Conservation (phyloP, 495 filamentous ascomycete genomes). For the Aspergillus egyptiacus region DNA sequence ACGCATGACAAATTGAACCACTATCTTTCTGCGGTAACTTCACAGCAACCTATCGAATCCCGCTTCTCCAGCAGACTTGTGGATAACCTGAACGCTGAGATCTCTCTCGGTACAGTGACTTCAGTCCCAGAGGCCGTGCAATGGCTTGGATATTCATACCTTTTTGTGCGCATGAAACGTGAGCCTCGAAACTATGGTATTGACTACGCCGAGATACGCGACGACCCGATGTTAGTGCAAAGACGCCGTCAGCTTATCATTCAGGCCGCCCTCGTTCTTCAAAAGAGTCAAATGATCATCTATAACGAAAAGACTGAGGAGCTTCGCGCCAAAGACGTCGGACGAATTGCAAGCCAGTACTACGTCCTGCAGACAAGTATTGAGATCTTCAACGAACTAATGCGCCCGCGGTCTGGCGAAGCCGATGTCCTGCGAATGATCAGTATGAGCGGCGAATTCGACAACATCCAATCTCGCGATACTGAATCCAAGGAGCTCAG, state of each 20-base stretch:
- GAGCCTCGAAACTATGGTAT: slow-evolving; percentile 95
- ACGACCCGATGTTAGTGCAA: slow-evolving; percentile 80
- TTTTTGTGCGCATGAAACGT: slow-evolving; percentile 91
- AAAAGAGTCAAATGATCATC: slow-evolving; percentile 96
- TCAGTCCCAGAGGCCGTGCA: slow-evolving; percentile 90
- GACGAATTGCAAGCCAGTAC: slow-evolving; percentile 93
- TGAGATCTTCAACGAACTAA: slow-evolving; percentile 89
- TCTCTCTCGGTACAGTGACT: slow-evolving; percentile 88
- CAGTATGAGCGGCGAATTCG: slow-evolving; percentile 91
- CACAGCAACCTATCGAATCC: slow-evolving; percentile 95
- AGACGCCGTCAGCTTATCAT: slow-evolving; percentile 77
- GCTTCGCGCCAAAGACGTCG: slow-evolving; percentile 85
- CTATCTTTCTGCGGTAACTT: slow-evolving; percentile 87
- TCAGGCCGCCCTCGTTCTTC: slow-evolving; percentile 76
- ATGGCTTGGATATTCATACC: slow-evolving; percentile 96
- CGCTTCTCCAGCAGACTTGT: slow-evolving; percentile 83
- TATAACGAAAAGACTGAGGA: slow-evolving; percentile 92
- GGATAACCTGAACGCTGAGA: slow-evolving; percentile 95
- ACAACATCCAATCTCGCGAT: slow-evolving; percentile 90
- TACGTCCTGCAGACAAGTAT: slow-evolving; percentile 92
- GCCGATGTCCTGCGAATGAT: slow-evolving; percentile 92
- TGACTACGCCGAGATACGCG: slow-evolving; percentile 79
- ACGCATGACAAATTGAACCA: slow-evolving; percentile 88
- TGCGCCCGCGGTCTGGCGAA: slow-evolving; percentile 74
- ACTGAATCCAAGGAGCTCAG: slow-evolving; percentile 75